Conservation (phyloP, 768 basidiomycete species). For the Pisolithus marmoratus region DNA sequence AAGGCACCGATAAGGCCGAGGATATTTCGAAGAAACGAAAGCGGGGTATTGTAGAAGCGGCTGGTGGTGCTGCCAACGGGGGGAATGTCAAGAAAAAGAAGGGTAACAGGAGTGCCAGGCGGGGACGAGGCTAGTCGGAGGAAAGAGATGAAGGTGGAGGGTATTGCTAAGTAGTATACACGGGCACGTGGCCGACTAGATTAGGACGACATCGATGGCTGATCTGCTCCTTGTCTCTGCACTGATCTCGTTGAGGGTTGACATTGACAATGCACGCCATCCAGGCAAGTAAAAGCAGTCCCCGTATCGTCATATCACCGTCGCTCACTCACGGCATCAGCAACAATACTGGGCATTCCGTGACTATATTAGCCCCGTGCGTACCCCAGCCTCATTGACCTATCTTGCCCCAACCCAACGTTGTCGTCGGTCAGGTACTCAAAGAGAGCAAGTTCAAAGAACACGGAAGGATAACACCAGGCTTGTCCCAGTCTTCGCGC, state of each 20-base stretch:
- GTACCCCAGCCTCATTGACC: slow-evolving; percentile 24
- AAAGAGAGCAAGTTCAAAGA: slow-evolving; percentile 99
- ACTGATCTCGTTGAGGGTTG: slow-evolving; percentile 8
- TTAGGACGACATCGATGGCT: slow-evolving; percentile 30
- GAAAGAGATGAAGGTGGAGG: background rate
- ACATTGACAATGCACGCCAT: slow-evolving; percentile 40
- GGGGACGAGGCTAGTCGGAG: slow-evolving; percentile 3
- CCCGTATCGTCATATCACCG: background rate
- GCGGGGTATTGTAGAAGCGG: slow-evolving; percentile 14
- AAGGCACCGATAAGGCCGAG: slow-evolving; percentile 9
- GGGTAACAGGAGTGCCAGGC: slow-evolving; percentile 11
- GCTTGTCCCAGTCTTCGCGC: slow-evolving; percentile 36
- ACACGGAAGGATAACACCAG: slow-evolving; percentile 92
- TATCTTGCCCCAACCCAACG: slow-evolving; percentile 15
- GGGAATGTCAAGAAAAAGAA: slow-evolving; percentile 22
- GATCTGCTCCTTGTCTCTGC: slow-evolving; percentile 16
- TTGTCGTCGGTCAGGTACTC: slow-evolving; percentile 61
- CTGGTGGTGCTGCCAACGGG: slow-evolving; percentile 2
- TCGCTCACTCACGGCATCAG: slow-evolving; percentile 33
- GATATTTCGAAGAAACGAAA: slow-evolving; percentile 30
- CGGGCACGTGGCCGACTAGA: slow-evolving; percentile 20
- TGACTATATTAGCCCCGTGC: slow-evolving; percentile 87
- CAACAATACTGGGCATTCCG: slow-evolving; percentile 91
- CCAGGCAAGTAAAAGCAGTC: slow-evolving; percentile 27
- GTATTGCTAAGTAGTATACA: background rate